phyloP scores from a whole-genome alignment of 192 early-diverging fungal genomes.

The Geranomyces variabilis region DNA sequence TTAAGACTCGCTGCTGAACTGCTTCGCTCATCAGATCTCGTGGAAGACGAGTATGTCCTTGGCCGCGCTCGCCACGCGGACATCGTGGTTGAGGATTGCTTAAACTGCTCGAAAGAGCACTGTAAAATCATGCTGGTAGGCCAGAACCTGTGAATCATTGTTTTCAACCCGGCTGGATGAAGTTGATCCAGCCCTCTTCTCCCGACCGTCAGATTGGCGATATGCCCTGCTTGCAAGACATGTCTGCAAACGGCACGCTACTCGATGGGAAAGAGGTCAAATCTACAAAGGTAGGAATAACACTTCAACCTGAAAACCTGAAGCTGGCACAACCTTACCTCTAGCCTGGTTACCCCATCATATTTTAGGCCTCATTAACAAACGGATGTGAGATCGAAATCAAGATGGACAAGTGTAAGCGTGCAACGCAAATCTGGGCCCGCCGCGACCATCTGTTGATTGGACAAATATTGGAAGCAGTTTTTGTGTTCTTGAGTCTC shows the following conservation, averaged over 20 bases:
- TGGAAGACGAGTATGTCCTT: conserved; percentile 9
- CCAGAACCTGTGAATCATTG: too few species aligned
- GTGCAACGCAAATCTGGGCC: too few species aligned
- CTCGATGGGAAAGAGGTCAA: conserved; percentile 22
- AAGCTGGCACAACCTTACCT: too few species aligned
- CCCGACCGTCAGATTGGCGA: conserved; percentile 8
- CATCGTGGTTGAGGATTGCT: background rate
- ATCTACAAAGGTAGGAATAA: background rate
- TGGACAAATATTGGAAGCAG: too few species aligned
- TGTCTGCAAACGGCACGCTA: conserved; percentile 18
- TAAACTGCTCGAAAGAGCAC: conserved; percentile 26
- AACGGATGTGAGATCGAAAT: conserved; percentile 28
- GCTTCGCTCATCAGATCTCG: conserved; percentile 7
- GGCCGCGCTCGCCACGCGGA: conserved; percentile 19
- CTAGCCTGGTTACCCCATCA: too few species aligned
- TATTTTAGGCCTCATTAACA: conserved; percentile 11
- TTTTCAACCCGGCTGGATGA: too few species aligned
- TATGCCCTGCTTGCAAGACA: conserved; percentile 28
- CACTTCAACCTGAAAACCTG: background rate
- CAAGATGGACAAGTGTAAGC: conserved; percentile 22
- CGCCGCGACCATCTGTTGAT: too few species aligned
- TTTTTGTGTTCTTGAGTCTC: conserved; percentile 20
- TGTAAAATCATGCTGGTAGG: conserved; percentile 14
- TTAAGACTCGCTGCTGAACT: too few species aligned
- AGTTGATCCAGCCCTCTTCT: background rate